Conservation (phyloP, 805 yeast species). For the Saturnispora sekii region DNA sequence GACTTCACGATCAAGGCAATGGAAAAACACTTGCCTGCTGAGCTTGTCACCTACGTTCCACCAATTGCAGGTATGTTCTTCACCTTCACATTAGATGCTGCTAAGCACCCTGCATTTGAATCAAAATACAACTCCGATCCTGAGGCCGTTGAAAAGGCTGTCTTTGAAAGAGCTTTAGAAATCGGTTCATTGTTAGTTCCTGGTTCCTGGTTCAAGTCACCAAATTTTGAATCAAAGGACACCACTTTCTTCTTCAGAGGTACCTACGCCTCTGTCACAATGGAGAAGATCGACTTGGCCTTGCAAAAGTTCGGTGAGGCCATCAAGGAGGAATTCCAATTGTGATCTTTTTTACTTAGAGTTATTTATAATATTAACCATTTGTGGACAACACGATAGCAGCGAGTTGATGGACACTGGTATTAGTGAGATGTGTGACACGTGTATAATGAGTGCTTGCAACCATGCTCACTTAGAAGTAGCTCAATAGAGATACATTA, state of each 20-base stretch:
- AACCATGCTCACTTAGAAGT: no score
- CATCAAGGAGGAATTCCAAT: slow-evolving; percentile 44
- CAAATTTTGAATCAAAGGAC: slow-evolving; percentile 32
- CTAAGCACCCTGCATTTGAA: slow-evolving; percentile 67
- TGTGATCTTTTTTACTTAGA: slow-evolving; percentile 15
- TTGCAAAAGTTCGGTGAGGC: slow-evolving; percentile 62
- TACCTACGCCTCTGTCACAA: slow-evolving; percentile 77
- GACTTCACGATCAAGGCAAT: slow-evolving; percentile 77
- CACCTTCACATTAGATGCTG: slow-evolving; percentile 62
- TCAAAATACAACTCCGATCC: slow-evolving; percentile 51
- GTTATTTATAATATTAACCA: not conserved
- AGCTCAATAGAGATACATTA: no score
- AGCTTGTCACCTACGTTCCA: slow-evolving; percentile 34
- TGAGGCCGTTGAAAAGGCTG: slow-evolving; percentile 48
- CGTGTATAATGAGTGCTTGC: no score
- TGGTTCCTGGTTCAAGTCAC: slow-evolving; percentile 73
- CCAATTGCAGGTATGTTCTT: slow-evolving; percentile 89
- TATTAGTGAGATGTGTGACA: no score
- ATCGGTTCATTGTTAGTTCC: slow-evolving; percentile 68
- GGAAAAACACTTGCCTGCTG: slow-evolving; percentile 44
- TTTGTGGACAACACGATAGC: not conserved
- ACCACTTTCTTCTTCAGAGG: slow-evolving; percentile 71
- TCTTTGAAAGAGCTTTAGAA: slow-evolving; percentile 51
- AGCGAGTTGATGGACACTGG: no score
- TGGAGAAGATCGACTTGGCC: slow-evolving; percentile 52